A percentile compares a stretch with the other conserved stretches of the same genome.
Conservation (phyloP, 306 rosid species). For the Begonia loranthoides region DNA sequence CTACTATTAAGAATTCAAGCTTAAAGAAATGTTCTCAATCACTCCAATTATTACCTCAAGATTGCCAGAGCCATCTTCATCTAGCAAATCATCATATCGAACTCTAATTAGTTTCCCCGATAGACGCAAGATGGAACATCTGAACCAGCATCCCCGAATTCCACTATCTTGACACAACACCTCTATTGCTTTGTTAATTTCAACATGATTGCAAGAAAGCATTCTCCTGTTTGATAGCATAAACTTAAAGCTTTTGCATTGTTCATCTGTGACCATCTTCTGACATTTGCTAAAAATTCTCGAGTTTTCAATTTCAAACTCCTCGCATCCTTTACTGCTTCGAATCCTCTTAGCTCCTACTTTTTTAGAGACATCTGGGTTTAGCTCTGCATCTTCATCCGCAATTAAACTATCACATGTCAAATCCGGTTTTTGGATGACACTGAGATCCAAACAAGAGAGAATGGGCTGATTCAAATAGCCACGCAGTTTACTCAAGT, state of each 20-base stretch:
- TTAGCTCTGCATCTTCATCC: slow-evolving; percentile 46
- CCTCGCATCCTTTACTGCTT: slow-evolving; percentile 35
- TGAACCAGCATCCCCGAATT: slow-evolving; percentile 98
- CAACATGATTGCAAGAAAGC: slow-evolving; percentile 36
- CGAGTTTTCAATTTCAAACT: slow-evolving; percentile 20
- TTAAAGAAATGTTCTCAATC: slow-evolving; percentile 7
- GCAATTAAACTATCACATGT: slow-evolving; percentile 23
- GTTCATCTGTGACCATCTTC: slow-evolving; percentile 32
- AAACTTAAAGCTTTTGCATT: slow-evolving; percentile 26
- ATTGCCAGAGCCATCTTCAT: slow-evolving; percentile 77
- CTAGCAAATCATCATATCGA: slow-evolving; percentile 66
- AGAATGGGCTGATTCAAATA: slow-evolving; percentile 69
- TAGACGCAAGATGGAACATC: slow-evolving; percentile 61
- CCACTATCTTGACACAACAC: slow-evolving; percentile 97
- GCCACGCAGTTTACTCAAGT: slow-evolving; percentile 74
- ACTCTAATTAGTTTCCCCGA: slow-evolving; percentile 70
- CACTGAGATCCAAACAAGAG: slow-evolving; percentile 52
- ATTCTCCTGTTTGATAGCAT: slow-evolving; percentile 32
- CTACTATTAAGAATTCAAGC: slow-evolving; percentile 12
- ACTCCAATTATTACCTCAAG: slow-evolving; percentile 52
- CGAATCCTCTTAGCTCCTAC: slow-evolving; percentile 64
- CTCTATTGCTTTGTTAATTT: slow-evolving; percentile 72
- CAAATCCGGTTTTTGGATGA: slow-evolving; percentile 25
- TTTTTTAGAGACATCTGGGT: slow-evolving; percentile 35
- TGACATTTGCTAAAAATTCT: slow-evolving; percentile 34